Percentiles rank a stretch among this genome's conserved stretches.
phyloP scores from a whole-genome alignment of 2,329 filamentous ascomycete species.

The Truncatella angustata region DNA sequence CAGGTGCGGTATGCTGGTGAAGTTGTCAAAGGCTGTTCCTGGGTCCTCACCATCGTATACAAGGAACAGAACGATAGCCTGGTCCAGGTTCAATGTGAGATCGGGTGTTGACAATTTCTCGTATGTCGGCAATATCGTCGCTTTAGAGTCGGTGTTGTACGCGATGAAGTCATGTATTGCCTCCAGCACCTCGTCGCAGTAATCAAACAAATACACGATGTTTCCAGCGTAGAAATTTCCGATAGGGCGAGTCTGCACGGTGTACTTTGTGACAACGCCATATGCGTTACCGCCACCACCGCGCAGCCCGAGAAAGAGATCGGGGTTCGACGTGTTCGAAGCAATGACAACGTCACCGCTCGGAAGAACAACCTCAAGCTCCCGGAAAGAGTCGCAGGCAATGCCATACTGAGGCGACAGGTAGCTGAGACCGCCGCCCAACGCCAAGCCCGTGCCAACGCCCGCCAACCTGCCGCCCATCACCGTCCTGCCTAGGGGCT shows the following conservation, averaged over 20 bases:
- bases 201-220: slow-evolving; percentile 24
- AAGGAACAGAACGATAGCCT: slow-evolving; percentile 31
- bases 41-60: slow-evolving; percentile 32
- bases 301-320: slow-evolving; percentile 26
- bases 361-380: slow-evolving; percentile 26
- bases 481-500: slow-evolving; percentile 20
- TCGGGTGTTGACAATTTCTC: slow-evolving; percentile 27
- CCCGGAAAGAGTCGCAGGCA: slow-evolving; percentile 26
- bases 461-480: slow-evolving; percentile 23
- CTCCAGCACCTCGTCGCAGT: slow-evolving; percentile 23
- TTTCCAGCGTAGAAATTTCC: slow-evolving; percentile 27
- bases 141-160: slow-evolving; percentile 32
- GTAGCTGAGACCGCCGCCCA: slow-evolving; percentile 25
- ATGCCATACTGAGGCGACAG: slow-evolving; percentile 26
- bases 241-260: slow-evolving; percentile 24
- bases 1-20: slow-evolving; percentile 28
- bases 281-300: slow-evolving; percentile 26
- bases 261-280: slow-evolving; percentile 21
- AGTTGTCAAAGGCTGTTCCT: slow-evolving; percentile 29
- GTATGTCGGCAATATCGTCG: slow-evolving; percentile 31
- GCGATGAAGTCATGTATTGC: slow-evolving; percentile 28
- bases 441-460: slow-evolving; percentile 23
- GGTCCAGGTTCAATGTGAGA: slow-evolving; percentile 27
- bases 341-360: slow-evolving; percentile 22
- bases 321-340: slow-evolving; percentile 18